Conservation (phyloP, 352 stramenopile genomes). For the Globisporangium emineosum region DNA sequence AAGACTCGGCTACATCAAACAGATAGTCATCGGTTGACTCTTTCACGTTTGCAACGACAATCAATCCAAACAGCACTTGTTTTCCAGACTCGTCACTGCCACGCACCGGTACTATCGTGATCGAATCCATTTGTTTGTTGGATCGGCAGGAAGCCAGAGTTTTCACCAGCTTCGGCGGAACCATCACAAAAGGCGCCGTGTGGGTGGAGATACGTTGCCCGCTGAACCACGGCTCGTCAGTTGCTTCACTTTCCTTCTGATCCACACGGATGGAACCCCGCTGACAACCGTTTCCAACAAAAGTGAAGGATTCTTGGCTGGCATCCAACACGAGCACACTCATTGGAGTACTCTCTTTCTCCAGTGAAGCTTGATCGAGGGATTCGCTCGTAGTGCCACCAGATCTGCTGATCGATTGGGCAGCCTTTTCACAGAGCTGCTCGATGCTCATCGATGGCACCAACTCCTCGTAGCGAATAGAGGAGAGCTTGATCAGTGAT, state of each 20-base stretch:
- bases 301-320: neutral
- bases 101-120: constrained; percentile 7
- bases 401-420: neutral
- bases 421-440: constrained; percentile 10
- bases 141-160: neutral
- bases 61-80: constrained; percentile 5
- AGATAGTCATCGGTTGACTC: neutral
- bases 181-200: constrained; percentile 1
- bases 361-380: neutral
- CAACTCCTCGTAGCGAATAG: neutral
- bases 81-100: neutral
- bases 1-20: neutral
- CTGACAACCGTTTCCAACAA: neutral
- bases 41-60: neutral
- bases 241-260: neutral
- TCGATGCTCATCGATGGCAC: constrained; percentile 9
- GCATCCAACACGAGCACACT: constrained; percentile 5
- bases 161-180: constrained; percentile 1
- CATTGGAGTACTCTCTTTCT: neutral
- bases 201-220: neutral
- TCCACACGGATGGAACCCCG: neutral
- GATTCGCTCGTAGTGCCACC: neutral
- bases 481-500: neutral
- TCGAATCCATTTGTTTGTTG: constrained; percentile 1
- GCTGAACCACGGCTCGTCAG: constrained; percentile 3